Evolutionary conservation across 257 asterid genomes (phyloP).

Genomic region (Plectranthus barbatus): DNA sequence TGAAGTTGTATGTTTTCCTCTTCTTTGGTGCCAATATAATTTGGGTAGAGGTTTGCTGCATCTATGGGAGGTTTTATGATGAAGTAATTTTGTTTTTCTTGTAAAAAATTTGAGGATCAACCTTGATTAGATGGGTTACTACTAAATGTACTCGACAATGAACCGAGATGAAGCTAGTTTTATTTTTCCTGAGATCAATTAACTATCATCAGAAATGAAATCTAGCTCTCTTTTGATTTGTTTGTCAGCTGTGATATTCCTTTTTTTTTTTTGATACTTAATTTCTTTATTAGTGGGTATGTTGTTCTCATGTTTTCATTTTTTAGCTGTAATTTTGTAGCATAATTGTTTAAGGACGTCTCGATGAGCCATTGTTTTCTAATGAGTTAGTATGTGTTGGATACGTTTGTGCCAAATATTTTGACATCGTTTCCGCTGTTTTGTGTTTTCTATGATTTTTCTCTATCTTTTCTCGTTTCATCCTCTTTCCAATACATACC

Average conservation of each 20-base stretch:
- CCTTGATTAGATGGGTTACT: too few species aligned
- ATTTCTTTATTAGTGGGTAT: not conserved
- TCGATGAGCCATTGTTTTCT: constrained; percentile 43
- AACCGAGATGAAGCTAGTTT: constrained; percentile 56
- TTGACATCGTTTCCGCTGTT: too few species aligned
- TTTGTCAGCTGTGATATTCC: constrained; percentile 75
- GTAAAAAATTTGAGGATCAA: too few species aligned
- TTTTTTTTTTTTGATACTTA: constrained; percentile 13
- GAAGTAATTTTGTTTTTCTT: too few species aligned
- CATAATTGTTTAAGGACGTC: constrained; percentile 47
- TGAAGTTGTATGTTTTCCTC: too few species aligned
- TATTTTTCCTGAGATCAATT: constrained; percentile 75
- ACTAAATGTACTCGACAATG: constrained; percentile 44
- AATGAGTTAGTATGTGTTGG: constrained; percentile 36
- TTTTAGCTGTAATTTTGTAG: constrained; percentile 40
- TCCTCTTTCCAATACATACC: too few species aligned
- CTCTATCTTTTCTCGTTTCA: too few species aligned
- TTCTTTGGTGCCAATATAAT: too few species aligned
- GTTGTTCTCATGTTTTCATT: not conserved
- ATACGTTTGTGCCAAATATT: not conserved
- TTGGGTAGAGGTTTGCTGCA: too few species aligned
- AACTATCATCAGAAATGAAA: constrained; percentile 60
- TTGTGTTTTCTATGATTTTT: too few species aligned
- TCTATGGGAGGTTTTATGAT: too few species aligned
- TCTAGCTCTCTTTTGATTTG: constrained; percentile 72